phyloP scores from a whole-genome alignment of 768 basidiomycete species.

The Brasilioporus rufonigricans region DNA sequence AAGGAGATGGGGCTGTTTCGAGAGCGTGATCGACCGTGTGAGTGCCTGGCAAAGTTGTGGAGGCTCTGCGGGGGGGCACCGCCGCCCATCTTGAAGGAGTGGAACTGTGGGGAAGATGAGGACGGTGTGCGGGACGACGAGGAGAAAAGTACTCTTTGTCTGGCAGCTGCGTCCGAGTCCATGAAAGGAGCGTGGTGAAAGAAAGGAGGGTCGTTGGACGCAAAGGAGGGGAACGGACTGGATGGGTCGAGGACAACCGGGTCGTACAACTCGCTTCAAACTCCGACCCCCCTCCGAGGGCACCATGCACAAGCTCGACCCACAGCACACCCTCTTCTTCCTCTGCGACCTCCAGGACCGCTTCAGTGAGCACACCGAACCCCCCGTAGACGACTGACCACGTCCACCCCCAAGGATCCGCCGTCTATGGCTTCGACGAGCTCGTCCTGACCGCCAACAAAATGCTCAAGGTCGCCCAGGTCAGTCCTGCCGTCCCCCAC shows the following conservation, averaged over 20 bases:
- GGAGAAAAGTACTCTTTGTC: constrained; percentile 37
- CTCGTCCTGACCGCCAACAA: constrained; percentile 71
- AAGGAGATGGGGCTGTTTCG: too few species aligned
- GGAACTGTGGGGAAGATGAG: constrained; percentile 46
- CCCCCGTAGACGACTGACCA: constrained; percentile 7
- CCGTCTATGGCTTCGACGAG: constrained; percentile 69
- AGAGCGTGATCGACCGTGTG: constrained; percentile 42
- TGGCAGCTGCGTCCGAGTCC: constrained; percentile 39
- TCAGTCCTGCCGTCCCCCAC: constrained; percentile 17
- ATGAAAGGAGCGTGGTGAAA: constrained; percentile 32
- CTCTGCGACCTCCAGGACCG: constrained; percentile 82
- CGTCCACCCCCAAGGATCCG: constrained; percentile 35
- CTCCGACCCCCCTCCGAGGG: constrained; percentile 24
- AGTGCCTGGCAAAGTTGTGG: constrained; percentile 33
- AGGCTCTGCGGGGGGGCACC: constrained; percentile 35
- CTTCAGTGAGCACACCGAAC: constrained; percentile 50
- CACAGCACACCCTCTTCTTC: constrained; percentile 54
- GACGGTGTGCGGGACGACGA: too few species aligned
- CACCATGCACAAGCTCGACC: constrained; percentile 34
- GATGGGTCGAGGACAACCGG: too few species aligned
- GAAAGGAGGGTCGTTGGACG: not conserved
- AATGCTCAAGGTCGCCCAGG: constrained; percentile 75
- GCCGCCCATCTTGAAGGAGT: constrained; percentile 68
- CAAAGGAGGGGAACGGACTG: too few species aligned
- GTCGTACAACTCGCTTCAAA: constrained; percentile 17